Evolutionary conservation across 495 filamentous ascomycete species (phyloP), one percentile per base, ranked within the genome.

Genomic region (Darksidea phi): DNA sequence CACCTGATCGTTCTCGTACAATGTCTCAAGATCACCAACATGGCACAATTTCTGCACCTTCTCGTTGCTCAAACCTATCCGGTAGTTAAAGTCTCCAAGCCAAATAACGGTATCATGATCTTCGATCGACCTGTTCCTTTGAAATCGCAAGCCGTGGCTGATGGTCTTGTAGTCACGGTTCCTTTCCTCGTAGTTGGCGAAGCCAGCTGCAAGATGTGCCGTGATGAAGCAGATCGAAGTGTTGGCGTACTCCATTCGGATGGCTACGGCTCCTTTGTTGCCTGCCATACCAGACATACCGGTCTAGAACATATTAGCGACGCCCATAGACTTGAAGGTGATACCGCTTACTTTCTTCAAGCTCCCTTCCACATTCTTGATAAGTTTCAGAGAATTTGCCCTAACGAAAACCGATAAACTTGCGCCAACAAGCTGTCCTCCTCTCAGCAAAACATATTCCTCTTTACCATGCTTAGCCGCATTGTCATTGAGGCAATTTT

Each of bases 21-120:
- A 77, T 25, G 78, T 88, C 53, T 88, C 86, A 10, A 92, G 78
- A 66, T 97, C 86, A 13, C 79, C 77, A 42, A 81, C 77, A 48
- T 82, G 77, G 47, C 95, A 81, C 23, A 95, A 78, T 52, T 86
- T 83, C 61, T 88, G 86, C 20, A 91, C 90, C 61, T 78, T 86
- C 41, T 95, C 91, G 64, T 91, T 84, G 20, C 80, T 81, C 54
- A 97, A 77, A 2, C 91, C 95, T 67, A 99, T 95, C 25, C 94
- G 86, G 75, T 99, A 99, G 68, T 99, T 99, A 77, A 99, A 99
- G 73, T 99, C 94, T 7, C 94, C 94, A 45, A 96, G 80, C 95
- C 95, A 99, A 59, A 99, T 88, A n/a, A 97, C 85, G 23, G 84
- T 86, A 71, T 97, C 89, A 70, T 99, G 94, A 70, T 96, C 86